Evolutionary conservation across 495 filamentous ascomycete species (phyloP).

Genomic region (Jackrogersella multiformis): DNA sequence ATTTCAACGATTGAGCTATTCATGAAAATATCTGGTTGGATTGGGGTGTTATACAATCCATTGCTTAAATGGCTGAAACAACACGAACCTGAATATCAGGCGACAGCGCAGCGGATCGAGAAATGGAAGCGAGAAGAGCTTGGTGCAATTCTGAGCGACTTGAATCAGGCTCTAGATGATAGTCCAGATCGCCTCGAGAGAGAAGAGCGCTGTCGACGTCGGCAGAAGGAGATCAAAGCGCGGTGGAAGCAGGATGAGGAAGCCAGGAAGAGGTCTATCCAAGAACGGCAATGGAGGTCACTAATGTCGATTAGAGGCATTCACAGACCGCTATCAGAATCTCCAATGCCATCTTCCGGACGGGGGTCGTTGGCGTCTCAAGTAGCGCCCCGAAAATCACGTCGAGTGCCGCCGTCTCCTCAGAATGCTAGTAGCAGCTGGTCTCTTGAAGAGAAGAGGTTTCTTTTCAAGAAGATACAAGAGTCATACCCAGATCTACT

Average conservation of each 20-base stretch:
- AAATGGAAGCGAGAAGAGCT: slow-evolving; percentile 30
- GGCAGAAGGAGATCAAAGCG: slow-evolving; percentile 24
- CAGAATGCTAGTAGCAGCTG: slow-evolving; percentile 16
- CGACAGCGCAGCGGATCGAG: neutral
- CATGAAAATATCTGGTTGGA: slow-evolving; percentile 31
- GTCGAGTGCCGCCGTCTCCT: neutral
- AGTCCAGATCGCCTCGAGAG: slow-evolving; percentile 16
- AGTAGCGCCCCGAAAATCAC: neutral
- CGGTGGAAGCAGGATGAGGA: slow-evolving; percentile 22
- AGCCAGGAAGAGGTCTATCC: slow-evolving; percentile 5
- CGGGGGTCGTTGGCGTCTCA: slow-evolving; percentile 2
- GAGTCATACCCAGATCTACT: slow-evolving; percentile 36
- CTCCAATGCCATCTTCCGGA: slow-evolving; percentile 7
- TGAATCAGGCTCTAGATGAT: slow-evolving; percentile 14
- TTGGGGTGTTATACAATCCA: slow-evolving; percentile 29
- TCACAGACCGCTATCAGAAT: slow-evolving; percentile 26
- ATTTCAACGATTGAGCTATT: slow-evolving; percentile 35
- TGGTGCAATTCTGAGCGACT: slow-evolving; percentile 11
- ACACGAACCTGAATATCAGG: neutral
- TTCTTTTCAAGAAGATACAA: slow-evolving; percentile 42
- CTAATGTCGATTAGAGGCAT: slow-evolving; percentile 29
- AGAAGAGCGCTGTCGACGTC: slow-evolving; percentile 25
- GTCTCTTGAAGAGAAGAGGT: slow-evolving; percentile 38
- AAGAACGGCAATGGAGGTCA: slow-evolving; percentile 36
- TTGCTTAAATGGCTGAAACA: slow-evolving; percentile 17